Conservation (phyloP, 2,329 filamentous ascomycete species). For the Myriosclerotinia curreyana region DNA sequence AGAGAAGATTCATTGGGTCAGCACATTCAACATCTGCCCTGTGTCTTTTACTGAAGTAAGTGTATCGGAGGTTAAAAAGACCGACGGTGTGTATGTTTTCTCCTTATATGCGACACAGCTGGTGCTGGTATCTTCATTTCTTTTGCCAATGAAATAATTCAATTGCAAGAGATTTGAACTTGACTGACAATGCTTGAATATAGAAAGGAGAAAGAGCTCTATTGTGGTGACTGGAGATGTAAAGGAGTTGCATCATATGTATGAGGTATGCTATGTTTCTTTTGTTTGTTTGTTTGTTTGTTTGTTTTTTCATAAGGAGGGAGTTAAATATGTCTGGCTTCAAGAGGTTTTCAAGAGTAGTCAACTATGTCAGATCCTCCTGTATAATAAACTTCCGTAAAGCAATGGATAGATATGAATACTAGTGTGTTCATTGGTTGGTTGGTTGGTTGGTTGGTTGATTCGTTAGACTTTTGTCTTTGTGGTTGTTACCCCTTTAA, state of each 20-base stretch:
- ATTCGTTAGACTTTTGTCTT: background rate
- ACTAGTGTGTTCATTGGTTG: too few relatives aligned
- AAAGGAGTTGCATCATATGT: background rate
- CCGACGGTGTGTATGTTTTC: constrained; percentile 8
- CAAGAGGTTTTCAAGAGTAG: background rate
- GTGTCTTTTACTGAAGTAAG: background rate
- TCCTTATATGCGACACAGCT: background rate
- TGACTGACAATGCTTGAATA: constrained; percentile 7
- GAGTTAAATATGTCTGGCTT: background rate
- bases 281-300: too few relatives aligned
- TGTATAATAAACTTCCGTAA: background rate
- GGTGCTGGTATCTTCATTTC: background rate
- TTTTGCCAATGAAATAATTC: background rate
- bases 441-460: too few relatives aligned
- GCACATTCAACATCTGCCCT: background rate
- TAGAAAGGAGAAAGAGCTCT: background rate
- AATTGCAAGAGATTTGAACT: background rate
- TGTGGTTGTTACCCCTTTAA: background rate
- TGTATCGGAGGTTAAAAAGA: background rate
- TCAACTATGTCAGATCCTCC: background rate
- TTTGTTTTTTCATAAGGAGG: background rate
- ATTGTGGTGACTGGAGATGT: background rate
- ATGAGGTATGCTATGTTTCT: constrained; percentile 5
- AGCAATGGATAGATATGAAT: background rate
- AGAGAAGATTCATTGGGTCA: background rate